Percentiles rank a stretch among this genome's conserved stretches.
Conservation (phyloP, 208 protist genomes). For the Trypanosoma congolense region DNA sequence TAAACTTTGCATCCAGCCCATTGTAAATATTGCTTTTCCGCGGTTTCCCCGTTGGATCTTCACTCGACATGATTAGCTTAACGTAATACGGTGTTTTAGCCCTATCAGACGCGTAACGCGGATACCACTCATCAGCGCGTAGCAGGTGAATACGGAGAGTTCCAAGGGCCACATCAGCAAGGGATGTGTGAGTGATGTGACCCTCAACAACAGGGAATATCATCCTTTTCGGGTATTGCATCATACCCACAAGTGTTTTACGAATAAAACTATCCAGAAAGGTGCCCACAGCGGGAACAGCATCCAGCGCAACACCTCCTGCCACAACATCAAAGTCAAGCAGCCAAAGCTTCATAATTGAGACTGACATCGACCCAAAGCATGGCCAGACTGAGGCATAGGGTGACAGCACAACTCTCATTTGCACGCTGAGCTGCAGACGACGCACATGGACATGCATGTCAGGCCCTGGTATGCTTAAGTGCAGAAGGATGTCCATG, state of each 20-base stretch:
- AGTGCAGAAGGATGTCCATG: constrained; percentile 52
- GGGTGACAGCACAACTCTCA: constrained; percentile 52
- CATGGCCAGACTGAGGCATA: constrained; percentile 70
- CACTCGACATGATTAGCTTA: constrained; percentile 35
- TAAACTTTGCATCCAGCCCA: constrained; percentile 37
- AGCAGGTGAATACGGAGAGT: constrained; percentile 49
- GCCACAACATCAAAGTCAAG: constrained; percentile 61
- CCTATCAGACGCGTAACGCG: constrained; percentile 47
- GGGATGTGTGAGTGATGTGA: constrained; percentile 33
- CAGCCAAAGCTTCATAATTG: constrained; percentile 51
- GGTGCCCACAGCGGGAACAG: constrained; percentile 46
- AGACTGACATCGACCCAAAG: constrained; percentile 54
- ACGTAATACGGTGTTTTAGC: constrained; percentile 62
- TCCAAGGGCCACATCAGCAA: constrained; percentile 42
- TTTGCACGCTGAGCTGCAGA: constrained; percentile 53
- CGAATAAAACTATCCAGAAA: constrained; percentile 73
- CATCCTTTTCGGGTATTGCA: constrained; percentile 56
- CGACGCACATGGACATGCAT: constrained; percentile 52
- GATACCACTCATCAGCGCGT: constrained; percentile 35
- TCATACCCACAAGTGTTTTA: constrained; percentile 49
- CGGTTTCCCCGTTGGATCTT: constrained; percentile 38
- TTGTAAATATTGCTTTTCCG: constrained; percentile 44
- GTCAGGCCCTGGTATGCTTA: constrained; percentile 59
- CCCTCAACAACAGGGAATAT: constrained; percentile 53
- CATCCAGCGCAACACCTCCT: constrained; percentile 51